phyloP scores from a whole-genome alignment of 768 basidiomycete species.

The Tubosaeta sp. region DNA sequence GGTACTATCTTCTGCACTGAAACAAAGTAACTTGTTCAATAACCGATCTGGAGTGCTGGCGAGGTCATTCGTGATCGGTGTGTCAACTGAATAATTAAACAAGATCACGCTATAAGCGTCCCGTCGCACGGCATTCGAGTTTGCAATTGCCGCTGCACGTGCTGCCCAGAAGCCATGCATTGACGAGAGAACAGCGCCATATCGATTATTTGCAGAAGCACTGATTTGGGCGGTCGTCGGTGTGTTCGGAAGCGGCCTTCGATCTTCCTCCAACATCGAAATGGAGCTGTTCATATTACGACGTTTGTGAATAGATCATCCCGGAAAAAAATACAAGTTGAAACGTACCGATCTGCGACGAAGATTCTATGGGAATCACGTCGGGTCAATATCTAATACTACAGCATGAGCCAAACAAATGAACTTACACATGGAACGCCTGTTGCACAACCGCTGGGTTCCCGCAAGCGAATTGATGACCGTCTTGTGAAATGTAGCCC shows the following conservation, averaged over 20 bases:
- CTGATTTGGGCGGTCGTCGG: slow-evolving; percentile 39
- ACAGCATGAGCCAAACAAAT: background rate
- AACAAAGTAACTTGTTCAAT: slow-evolving; percentile 34
- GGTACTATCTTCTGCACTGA: slow-evolving; percentile 35
- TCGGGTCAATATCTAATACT: background rate
- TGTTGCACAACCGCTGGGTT: slow-evolving; percentile 51
- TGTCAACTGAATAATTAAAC: slow-evolving; percentile 31
- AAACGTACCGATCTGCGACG: slow-evolving; percentile 44
- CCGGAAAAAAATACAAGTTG: background rate
- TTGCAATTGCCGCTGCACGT: slow-evolving; percentile 34
- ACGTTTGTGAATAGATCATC: background rate
- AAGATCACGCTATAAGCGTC: slow-evolving; percentile 57
- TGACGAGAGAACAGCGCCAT: slow-evolving; percentile 58
- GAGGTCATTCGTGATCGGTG: slow-evolving; percentile 43
- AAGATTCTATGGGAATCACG: slow-evolving; percentile 39
- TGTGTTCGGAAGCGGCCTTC: slow-evolving; percentile 41
- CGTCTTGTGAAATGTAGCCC: slow-evolving; percentile 53
- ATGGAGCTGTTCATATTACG: slow-evolving; percentile 35
- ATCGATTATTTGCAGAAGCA: slow-evolving; percentile 39
- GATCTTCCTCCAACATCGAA: slow-evolving; percentile 45
- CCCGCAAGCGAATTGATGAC: slow-evolving; percentile 50
- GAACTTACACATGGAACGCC: slow-evolving; percentile 56
- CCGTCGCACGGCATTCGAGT: slow-evolving; percentile 30
- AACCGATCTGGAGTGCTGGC: slow-evolving; percentile 42
- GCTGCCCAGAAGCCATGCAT: slow-evolving; percentile 55